Evolutionary conservation across 148 eudicot species (phyloP).

Genomic region (Rheum nobile): DNA sequence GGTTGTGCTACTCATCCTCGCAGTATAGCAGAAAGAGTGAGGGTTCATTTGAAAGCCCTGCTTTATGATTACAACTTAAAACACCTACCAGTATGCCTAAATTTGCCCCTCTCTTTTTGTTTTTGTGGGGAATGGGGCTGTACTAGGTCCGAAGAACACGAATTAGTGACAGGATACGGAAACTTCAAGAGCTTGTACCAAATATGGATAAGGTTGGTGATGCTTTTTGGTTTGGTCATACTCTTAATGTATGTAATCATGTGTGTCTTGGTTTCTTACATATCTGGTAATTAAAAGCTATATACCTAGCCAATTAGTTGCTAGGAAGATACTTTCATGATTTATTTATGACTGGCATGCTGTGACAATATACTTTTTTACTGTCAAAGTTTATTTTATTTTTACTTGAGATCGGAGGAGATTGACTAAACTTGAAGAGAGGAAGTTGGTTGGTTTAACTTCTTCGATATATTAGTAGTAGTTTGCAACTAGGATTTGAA

Average conservation of each 20-base stretch:
- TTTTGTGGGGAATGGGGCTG: neutral
- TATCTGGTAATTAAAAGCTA: no score
- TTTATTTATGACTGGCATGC: neutral
- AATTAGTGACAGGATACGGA: conserved; percentile 87
- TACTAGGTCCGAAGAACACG: conserved; percentile 77
- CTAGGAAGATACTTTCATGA: neutral
- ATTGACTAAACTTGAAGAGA: neutral
- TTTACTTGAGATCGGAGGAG: neutral
- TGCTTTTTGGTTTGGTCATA: neutral
- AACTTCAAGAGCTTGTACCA: conserved; percentile 93
- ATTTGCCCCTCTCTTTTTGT: neutral
- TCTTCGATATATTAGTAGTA: neutral
- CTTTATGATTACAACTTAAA: neutral
- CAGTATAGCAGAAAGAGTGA: conserved; percentile 93
- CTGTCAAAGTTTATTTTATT: neutral
- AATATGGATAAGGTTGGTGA: conserved; percentile 80
- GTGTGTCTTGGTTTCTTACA: neutral
- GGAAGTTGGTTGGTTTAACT: neutral
- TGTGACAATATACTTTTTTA: neutral
- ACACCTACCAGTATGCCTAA: neutral
- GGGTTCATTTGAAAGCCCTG: neutral
- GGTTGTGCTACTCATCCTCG: conserved; percentile 99
- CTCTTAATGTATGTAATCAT: neutral
- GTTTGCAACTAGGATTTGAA: neutral
- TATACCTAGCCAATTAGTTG: neutral